Percentiles rank a stretch among this genome's conserved stretches.
Evolutionary conservation across 805 yeast genomes (phyloP).

Genomic region (Candida pini): DNA sequence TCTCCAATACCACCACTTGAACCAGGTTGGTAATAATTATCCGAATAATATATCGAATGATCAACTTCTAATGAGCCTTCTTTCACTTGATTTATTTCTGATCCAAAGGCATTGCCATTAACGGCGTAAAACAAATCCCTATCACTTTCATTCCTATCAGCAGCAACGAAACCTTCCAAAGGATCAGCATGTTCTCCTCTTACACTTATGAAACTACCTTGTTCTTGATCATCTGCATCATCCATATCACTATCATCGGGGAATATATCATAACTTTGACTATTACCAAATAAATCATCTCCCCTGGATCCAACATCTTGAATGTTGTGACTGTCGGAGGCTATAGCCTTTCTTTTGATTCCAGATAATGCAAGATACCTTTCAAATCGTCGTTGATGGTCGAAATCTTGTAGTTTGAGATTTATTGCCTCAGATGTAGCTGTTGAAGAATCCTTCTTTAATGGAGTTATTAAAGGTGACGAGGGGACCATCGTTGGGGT

Average conservation of each 20-base stretch:
- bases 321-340: background rate
- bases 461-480: slow-evolving; percentile 47
- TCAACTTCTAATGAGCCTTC: slow-evolving; percentile 1
- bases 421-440: slow-evolving; percentile 5
- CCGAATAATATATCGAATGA: slow-evolving; percentile 11
- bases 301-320: too few relatives aligned
- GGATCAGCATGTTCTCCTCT: slow-evolving; percentile 7
- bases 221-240: slow-evolving; percentile 9
- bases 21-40: slow-evolving; percentile 11
- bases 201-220: slow-evolving; percentile 2
- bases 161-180: slow-evolving; percentile 4
- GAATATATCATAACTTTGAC: slow-evolving; percentile 13
- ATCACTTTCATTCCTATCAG: slow-evolving; percentile 3
- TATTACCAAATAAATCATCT: slow-evolving; percentile 7
- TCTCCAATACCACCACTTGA: slow-evolving; percentile 11
- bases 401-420: slow-evolving; percentile 17
- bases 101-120: too few relatives aligned
- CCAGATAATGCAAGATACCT: slow-evolving; percentile 20
- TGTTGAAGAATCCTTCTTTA: too few relatives aligned
- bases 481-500: slow-evolving; percentile 49
- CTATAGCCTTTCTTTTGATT: slow-evolving; percentile 12
- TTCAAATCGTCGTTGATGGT: slow-evolving; percentile 24
- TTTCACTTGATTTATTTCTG: too few relatives aligned
- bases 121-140: background rate
- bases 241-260: slow-evolving; percentile 16